Evolutionary conservation across 2,329 filamentous ascomycete genomes (phyloP).

Genomic region (Penicillium sp.): DNA sequence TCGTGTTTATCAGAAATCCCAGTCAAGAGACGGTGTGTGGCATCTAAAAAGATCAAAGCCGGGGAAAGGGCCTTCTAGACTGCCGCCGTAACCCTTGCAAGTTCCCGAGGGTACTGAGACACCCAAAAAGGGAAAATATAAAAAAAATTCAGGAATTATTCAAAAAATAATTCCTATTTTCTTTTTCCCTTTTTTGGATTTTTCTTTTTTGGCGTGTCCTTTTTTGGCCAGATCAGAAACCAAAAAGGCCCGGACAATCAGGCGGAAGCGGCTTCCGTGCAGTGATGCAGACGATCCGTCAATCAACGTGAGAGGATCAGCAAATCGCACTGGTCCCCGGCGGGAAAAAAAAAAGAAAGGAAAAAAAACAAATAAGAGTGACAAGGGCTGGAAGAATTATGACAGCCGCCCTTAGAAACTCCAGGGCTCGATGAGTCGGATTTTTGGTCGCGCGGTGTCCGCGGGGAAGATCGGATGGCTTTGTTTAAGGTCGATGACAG

Average conservation of each 20-base stretch:
- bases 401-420: conserved; percentile 5
- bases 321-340: conserved; percentile 2
- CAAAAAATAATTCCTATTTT: not conserved
- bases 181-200: not conserved
- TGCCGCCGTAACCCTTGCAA: conserved; percentile 28
- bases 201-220: not conserved
- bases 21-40: conserved; percentile 17
- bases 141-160: not conserved
- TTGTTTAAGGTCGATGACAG: not conserved
- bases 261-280: conserved; percentile 20
- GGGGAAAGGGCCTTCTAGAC: conserved; percentile 32
- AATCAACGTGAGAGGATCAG: conserved; percentile 9
- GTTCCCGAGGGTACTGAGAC: conserved; percentile 18
- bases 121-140: conserved; percentile 5
- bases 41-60: conserved; percentile 21
- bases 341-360: not conserved
- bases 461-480: conserved; percentile 4
- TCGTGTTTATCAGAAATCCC: conserved; percentile 19
- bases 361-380: not conserved
- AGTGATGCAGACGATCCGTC: conserved; percentile 14
- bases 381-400: not conserved
- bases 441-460: not conserved
- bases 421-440: not conserved
- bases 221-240: not conserved
- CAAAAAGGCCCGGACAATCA: not conserved